Percentiles rank a stretch among this genome's conserved stretches.
These are phyloP conservation scores for Manihot esculenta DNA, from an alignment of 441 rosid genomes.

Conservation along the genomic window DNA sequence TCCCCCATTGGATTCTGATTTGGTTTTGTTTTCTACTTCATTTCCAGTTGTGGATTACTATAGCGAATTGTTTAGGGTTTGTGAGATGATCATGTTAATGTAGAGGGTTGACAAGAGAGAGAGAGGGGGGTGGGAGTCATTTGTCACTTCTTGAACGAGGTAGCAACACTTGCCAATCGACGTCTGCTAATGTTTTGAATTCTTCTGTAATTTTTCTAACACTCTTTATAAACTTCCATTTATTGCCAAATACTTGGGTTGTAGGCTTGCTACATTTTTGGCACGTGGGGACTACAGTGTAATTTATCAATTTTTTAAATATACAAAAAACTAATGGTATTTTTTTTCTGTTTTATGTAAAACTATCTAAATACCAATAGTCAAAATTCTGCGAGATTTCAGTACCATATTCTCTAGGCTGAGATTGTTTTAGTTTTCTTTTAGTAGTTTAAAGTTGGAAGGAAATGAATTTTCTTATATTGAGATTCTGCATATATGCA, in stretches of 20 bases:
- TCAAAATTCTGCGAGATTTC: too few relatives aligned
- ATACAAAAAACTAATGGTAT: too few relatives aligned
- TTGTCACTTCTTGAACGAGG: slow-evolving; percentile 89
- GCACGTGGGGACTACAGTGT: slow-evolving; percentile 63
- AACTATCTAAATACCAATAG: too few relatives aligned
- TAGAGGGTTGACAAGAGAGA: slow-evolving; percentile 12
- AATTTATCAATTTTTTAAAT: too few relatives aligned
- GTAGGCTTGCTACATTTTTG: slow-evolving; percentile 21
- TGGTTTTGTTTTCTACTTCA: not conserved
- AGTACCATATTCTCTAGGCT: too few relatives aligned
- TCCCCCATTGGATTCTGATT: slow-evolving; percentile 12
- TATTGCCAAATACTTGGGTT: not conserved
- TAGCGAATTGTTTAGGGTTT: slow-evolving; percentile 27
- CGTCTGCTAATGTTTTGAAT: slow-evolving; percentile 53
- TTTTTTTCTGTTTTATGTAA: too few relatives aligned
- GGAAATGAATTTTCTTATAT: too few relatives aligned
- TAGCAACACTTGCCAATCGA: slow-evolving; percentile 66
- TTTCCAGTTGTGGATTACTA: slow-evolving; percentile 33
- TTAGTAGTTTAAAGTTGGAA: too few relatives aligned
- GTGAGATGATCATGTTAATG: slow-evolving; percentile 21
- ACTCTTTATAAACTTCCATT: not conserved
- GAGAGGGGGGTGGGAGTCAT: slow-evolving; percentile 84
- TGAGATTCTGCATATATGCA: too few relatives aligned
- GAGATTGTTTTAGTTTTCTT: too few relatives aligned
- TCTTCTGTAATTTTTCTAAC: slow-evolving; percentile 11